Base-by-base conservation (phyloP, 225 moss, liverwort and hornwort genomes). In the Anthoceros angustus region DNA sequence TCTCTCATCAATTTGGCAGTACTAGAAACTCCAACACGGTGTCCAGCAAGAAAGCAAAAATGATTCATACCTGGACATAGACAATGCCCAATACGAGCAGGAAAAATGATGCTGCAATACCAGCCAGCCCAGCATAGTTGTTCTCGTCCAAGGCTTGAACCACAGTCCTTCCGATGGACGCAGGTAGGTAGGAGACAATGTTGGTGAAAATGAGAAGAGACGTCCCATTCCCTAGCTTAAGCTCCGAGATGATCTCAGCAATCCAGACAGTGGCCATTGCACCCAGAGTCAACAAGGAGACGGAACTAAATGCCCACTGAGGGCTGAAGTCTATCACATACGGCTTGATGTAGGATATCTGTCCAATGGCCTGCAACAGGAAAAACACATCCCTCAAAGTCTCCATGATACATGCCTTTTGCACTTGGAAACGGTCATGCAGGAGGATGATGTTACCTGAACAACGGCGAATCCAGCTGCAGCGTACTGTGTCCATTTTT, bases 171-270 rank as follows among this genome's bases (percentile, higher is more conserved):
- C 95, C 92, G 40, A 98, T 84, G 7, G 95, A 98, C 11, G 91
- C 88, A 68, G 95, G 95, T 72, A 98, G 70, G 77, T 92, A 98
- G 5, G 95, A 98, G 26, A 95, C 95, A 42, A 95, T 95, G 70
- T 91, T 95, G 62, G 91, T 95, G 69, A 87, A 95, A 45, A 95
- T 95, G 67, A 91, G 79, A 42, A 88, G 88, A 5, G 95, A 95
- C 16, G 88, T 91, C 70, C 95, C 95, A 24, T 95, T 91, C 21
- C 88, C 91, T 63, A 91, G 84, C 77, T 95, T 95, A 50, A 85
- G 68, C 71, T 95, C 91, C 20, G 88, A 79, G 62, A 91, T 77
- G 62, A 85, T 91, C 75, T 95, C 91, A 63, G 91, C 88, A 38
- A 91, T 95, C 41, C 79, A 80, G 73, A 95, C 78, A 32, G 95